Evolutionary conservation across 192 early-diverging fungal genomes (phyloP), one percentile per base, ranked within the genome.

Genomic region (Coemansia sp.): DNA sequence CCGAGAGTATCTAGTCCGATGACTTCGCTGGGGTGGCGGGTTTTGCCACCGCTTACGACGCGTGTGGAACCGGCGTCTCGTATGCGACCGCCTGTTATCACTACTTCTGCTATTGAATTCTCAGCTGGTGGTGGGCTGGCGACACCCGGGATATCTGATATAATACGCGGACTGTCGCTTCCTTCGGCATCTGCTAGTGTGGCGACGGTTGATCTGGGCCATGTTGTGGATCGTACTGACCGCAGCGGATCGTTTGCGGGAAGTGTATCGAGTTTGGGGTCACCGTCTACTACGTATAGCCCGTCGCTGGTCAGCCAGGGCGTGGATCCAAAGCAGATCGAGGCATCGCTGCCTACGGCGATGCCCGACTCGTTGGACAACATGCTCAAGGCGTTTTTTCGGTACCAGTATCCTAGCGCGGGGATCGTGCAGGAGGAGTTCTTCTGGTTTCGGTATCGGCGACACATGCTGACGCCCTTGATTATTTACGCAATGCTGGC

Each of bases 401-500:
- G 76, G 29, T 83, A 78, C 76, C 80, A 83, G 67, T 83, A 75
- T 49, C 80, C 80, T 47, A 83, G 80, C 67, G 75, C 80, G 12
- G 80, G 80, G 13, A 67, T 83, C 6, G 76, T 83, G 29, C 70
- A 75, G 47, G 81, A 84, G 49, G 81, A 75, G 70, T 84, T 84
- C 27, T 84, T 84, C 47, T 84, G 81, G 81, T 84, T 69, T 65
- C 76, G 76, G 36, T 84, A 84, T 68, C 67, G 54, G 63, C 76
- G 73, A 29, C 72, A 84, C 67, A 84, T 84, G 81, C 81, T 84
- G 24, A 84, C 81, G 59, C 81, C 81, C 15, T 63, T 83, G 73
- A 78, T 83, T 2, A 75, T 83, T 24, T 83, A 83, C 64, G 80
- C 76, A 0, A 83, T 83, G 80, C 73, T 83, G 59, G 80, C 80